phyloP scores from a whole-genome alignment of 345 rosid species.

The Camelina hispida region DNA sequence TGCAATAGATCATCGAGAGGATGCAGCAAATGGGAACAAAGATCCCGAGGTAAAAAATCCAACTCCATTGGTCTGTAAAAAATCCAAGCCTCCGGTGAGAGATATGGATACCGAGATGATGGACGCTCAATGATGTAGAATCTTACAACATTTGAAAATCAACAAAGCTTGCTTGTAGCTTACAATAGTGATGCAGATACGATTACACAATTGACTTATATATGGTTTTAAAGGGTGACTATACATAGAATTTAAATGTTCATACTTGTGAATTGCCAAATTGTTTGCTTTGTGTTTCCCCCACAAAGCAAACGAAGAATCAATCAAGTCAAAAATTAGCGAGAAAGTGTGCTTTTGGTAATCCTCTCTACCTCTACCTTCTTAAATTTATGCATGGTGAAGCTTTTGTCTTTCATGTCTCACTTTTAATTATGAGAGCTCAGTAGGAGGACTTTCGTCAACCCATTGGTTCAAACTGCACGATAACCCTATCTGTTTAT shows the following conservation, averaged over 20 bases:
- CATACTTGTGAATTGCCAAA: conserved; percentile 5
- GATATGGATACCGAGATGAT: conserved; percentile 32
- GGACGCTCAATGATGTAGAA: conserved; percentile 27
- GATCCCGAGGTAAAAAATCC: conserved; percentile 17
- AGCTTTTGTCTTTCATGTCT: too few relatives aligned
- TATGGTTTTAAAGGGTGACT: conserved; percentile 11
- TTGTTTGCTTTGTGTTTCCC: not conserved
- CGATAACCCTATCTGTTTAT: too few relatives aligned
- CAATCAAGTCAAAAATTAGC: too few relatives aligned
- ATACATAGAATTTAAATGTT: not conserved
- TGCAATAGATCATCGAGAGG: conserved; percentile 20
- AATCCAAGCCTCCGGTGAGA: conserved; percentile 13
- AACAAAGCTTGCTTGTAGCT: conserved; percentile 22
- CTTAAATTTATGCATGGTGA: too few relatives aligned
- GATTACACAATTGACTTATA: conserved; percentile 14
- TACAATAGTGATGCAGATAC: conserved; percentile 24
- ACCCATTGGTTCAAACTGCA: too few relatives aligned
- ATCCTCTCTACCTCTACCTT: too few relatives aligned
- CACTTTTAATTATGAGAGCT: too few relatives aligned
- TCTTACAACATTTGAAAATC: not conserved
- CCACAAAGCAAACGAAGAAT: too few relatives aligned
- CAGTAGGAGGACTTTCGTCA: too few relatives aligned
- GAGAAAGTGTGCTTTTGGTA: too few relatives aligned
- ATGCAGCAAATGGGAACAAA: conserved; percentile 20
- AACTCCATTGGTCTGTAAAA: conserved; percentile 9